These are phyloP conservation scores for Dissophora globulifera DNA, from an alignment of 192 early-diverging fungal species.

Conservation along the genomic window DNA sequence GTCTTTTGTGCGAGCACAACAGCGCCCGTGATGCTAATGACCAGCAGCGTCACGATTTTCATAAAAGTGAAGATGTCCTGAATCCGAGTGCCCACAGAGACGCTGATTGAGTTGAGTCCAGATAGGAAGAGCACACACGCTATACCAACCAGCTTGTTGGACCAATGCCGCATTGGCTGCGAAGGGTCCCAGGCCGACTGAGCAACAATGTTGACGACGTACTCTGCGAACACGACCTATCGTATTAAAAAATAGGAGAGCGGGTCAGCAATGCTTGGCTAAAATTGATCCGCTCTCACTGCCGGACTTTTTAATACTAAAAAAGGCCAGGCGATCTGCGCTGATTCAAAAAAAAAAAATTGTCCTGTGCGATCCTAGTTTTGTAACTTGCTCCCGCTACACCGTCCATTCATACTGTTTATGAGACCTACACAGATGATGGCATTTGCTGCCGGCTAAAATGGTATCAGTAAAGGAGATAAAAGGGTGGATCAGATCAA, in stretches of 20 bases:
- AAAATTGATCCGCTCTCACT: no score
- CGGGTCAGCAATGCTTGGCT: no score
- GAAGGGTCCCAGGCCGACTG: constrained; percentile 60
- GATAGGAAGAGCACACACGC: constrained; percentile 69
- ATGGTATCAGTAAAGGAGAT: background rate
- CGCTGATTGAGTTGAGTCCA: constrained; percentile 73
- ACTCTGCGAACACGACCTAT: constrained; percentile 78
- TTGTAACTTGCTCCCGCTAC: background rate
- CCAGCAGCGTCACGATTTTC: constrained; percentile 73
- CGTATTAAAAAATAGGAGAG: background rate
- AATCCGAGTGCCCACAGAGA: constrained; percentile 70
- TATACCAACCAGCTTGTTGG: constrained; percentile 66
- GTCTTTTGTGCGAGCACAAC: constrained; percentile 70
- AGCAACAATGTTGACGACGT: constrained; percentile 74
- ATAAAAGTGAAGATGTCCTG: constrained; percentile 79
- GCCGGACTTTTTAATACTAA: no score
- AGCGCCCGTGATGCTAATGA: constrained; percentile 76
- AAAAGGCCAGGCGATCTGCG: no score
- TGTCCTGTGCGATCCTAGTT: background rate
- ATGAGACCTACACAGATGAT: constrained; percentile 72
- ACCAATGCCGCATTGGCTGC: constrained; percentile 50
- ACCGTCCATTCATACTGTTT: no score
- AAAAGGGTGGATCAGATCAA: constrained; percentile 1
- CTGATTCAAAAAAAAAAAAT: background rate
- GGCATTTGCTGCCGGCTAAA: constrained; percentile 73